phyloP scores from a whole-genome alignment of 78 protist genomes.

The Chrysochromulina parva region DNA sequence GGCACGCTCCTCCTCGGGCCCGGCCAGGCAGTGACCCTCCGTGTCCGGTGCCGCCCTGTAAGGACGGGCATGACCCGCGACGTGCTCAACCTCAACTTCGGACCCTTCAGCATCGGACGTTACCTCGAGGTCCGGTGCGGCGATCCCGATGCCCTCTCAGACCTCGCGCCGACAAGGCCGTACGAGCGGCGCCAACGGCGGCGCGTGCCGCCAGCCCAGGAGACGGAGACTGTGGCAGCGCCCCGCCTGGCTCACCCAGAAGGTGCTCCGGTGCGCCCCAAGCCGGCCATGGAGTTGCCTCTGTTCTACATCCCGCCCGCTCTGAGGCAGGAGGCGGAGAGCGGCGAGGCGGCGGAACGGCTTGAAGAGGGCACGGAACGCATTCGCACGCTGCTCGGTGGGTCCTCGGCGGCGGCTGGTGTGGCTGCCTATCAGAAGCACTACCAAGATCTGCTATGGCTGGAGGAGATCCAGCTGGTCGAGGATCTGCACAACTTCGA shows the following conservation, averaged over 20 bases:
- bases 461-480: constrained; percentile 11
- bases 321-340: too few species aligned
- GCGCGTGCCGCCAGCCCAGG: background rate
- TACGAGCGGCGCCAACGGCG: background rate
- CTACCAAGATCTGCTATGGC: background rate
- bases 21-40: too few species aligned
- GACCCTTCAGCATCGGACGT: background rate
- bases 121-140: constrained; percentile 7
- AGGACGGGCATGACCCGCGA: background rate
- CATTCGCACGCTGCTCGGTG: background rate
- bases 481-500: constrained; percentile 11
- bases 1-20: too few species aligned
- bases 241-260: too few species aligned
- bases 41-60: background rate
- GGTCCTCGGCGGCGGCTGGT: background rate
- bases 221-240: too few species aligned
- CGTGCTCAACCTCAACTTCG: background rate
- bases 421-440: background rate
- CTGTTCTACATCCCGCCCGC: too few species aligned
- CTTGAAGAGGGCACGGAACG: too few species aligned
- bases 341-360: too few species aligned
- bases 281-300: too few species aligned
- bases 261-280: too few species aligned
- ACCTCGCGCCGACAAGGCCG: background rate
- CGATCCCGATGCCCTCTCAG: background rate